These are phyloP conservation scores for Pythium dissimile DNA, from an alignment of 352 stramenopile species.

Conservation along the genomic window DNA sequence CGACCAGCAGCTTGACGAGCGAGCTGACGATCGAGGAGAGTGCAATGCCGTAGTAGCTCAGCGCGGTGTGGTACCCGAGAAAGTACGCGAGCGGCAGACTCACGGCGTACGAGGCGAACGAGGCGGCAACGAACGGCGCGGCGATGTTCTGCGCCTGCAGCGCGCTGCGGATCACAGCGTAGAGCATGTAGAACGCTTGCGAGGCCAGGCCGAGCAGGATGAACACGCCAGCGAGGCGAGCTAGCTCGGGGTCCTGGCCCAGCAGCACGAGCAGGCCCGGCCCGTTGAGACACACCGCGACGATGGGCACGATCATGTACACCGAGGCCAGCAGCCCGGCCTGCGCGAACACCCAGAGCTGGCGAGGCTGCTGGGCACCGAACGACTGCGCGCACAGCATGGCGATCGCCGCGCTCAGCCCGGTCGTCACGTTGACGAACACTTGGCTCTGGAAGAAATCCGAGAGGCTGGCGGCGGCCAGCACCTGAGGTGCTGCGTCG, in stretches of 20 bases:
- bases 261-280: constrained; percentile 37
- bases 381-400: constrained; percentile 62
- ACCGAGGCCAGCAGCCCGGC: constrained; percentile 42
- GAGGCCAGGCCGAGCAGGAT: constrained; percentile 34
- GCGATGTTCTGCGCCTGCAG: constrained; percentile 71
- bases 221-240: constrained; percentile 35
- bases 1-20: constrained; percentile 36
- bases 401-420: constrained; percentile 50
- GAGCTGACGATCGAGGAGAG: constrained; percentile 38
- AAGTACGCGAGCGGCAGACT: constrained; percentile 44
- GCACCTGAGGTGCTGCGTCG: constrained; percentile 37
- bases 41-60: constrained; percentile 54
- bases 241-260: constrained; percentile 49
- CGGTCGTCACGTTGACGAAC: constrained; percentile 40
- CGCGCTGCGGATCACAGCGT: constrained; percentile 46
- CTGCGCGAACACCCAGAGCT: constrained; percentile 62
- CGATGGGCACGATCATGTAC: constrained; percentile 31
- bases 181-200: constrained; percentile 45
- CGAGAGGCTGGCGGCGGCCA: constrained; percentile 49
- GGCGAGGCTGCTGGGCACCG: constrained; percentile 38
- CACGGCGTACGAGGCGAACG: constrained; percentile 35
- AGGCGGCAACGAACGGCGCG: constrained; percentile 39
- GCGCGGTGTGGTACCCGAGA: constrained; percentile 47
- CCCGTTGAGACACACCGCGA: constrained; percentile 33
- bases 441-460: constrained; percentile 50